Evolutionary conservation across 208 protist species (phyloP).

Genomic region (Leishmania tarentolae): DNA sequence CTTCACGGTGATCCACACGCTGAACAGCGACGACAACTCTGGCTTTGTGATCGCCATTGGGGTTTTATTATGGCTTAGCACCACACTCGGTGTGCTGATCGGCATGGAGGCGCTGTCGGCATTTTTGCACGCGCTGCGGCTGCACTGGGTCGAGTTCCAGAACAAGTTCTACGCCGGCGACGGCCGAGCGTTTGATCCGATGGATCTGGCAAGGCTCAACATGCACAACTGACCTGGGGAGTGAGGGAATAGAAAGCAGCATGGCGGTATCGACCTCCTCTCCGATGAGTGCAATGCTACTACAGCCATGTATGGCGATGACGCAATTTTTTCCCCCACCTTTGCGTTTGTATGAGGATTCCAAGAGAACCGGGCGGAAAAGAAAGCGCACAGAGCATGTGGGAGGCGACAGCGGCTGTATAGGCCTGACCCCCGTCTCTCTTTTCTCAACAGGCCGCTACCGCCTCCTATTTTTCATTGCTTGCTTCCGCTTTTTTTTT

Average conservation of each 20-base stretch:
- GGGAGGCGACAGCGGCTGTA: background rate
- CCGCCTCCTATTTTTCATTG: background rate
- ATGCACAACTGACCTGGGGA: background rate
- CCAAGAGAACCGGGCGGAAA: background rate
- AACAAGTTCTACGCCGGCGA: slow-evolving; percentile 97
- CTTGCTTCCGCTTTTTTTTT: background rate
- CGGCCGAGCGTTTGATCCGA: slow-evolving; percentile 73
- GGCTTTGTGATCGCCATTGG: slow-evolving; percentile 83
- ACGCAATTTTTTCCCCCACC: background rate
- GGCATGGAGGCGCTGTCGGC: slow-evolving; percentile 99
- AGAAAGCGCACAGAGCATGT: background rate
- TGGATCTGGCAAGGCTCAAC: slow-evolving; percentile 30
- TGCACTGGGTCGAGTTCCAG: slow-evolving; percentile 98
- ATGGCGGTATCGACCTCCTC: background rate
- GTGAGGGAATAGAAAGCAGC: background rate
- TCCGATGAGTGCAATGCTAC: background rate
- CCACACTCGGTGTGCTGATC: slow-evolving; percentile 97
- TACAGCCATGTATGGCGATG: background rate
- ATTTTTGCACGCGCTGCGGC: slow-evolving; percentile 98
- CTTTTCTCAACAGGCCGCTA: background rate
- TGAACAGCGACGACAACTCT: slow-evolving; percentile 50
- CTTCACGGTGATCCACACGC: slow-evolving; percentile 63
- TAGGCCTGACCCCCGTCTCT: background rate
- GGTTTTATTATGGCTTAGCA: slow-evolving; percentile 91
- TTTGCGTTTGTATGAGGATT: background rate